These are phyloP conservation scores for Phlegmacium glaucopus DNA, from an alignment of 768 basidiomycete species.

Conservation along the genomic window DNA sequence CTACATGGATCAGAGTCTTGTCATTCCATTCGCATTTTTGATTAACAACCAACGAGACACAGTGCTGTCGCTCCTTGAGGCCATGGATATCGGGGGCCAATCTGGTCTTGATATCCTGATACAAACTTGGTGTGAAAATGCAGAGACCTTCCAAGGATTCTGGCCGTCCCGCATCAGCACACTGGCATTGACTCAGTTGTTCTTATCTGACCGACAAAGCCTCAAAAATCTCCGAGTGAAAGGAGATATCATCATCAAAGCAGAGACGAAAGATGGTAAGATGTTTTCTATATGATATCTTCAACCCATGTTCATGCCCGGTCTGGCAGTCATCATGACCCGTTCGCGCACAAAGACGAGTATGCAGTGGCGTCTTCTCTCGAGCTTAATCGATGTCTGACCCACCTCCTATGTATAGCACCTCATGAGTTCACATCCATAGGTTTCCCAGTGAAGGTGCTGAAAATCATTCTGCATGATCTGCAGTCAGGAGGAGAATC, in stretches of 20 bases:
- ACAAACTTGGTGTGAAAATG: slow-evolving; percentile 92
- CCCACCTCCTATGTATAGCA: slow-evolving; percentile 38
- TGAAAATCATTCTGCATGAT: slow-evolving; percentile 87
- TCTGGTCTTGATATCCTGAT: slow-evolving; percentile 85
- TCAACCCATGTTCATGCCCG: slow-evolving; percentile 19
- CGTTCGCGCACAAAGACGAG: slow-evolving; percentile 85
- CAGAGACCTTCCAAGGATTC: slow-evolving; percentile 91
- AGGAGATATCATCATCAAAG: slow-evolving; percentile 86
- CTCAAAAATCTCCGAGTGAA: slow-evolving; percentile 74
- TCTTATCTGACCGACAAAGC: slow-evolving; percentile 59
- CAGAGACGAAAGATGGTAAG: slow-evolving; percentile 80
- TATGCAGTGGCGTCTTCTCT: slow-evolving; percentile 30
- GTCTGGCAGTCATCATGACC: slow-evolving; percentile 86
- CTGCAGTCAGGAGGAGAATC: slow-evolving; percentile 77
- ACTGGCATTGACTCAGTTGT: slow-evolving; percentile 76
- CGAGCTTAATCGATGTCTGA: slow-evolving; percentile 40
- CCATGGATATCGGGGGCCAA: slow-evolving; percentile 54
- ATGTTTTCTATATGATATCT: slow-evolving; percentile 5
- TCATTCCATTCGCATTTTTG: slow-evolving; percentile 92
- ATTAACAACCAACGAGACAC: slow-evolving; percentile 83
- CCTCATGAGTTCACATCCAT: slow-evolving; percentile 86
- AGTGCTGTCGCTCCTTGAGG: slow-evolving; percentile 74
- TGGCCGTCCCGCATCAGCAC: slow-evolving; percentile 89
- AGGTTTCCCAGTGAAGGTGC: slow-evolving; percentile 86
- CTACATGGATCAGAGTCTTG: slow-evolving; percentile 59